A percentile compares a stretch with the other conserved stretches of the same genome.
Conservation (phyloP, 1,139 yeast species). For the Hemisphaericaspora lyxosophila region DNA sequence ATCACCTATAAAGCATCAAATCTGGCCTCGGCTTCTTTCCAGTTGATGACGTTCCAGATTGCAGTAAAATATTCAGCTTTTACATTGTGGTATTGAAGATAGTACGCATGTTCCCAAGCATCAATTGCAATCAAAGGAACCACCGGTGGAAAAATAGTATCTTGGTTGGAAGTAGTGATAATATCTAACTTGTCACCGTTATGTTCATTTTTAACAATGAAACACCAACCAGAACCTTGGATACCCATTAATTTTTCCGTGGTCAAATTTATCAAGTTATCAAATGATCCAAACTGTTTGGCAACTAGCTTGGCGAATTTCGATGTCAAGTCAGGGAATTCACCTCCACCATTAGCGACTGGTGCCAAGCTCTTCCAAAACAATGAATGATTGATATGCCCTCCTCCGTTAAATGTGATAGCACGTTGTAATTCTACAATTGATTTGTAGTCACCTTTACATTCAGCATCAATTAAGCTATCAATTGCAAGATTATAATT, state of each 20-base stretch:
- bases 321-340: slow-evolving; percentile 61
- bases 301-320: slow-evolving; percentile 62
- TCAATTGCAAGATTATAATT: slow-evolving; percentile 84
- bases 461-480: slow-evolving; percentile 70
- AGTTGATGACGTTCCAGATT: slow-evolving; percentile 94
- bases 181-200: slow-evolving; percentile 77
- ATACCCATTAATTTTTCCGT: slow-evolving; percentile 84
- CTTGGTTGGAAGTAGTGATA: slow-evolving; percentile 87
- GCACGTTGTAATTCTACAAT: slow-evolving; percentile 73
- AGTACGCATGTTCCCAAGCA: slow-evolving; percentile 99
- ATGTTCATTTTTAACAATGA: slow-evolving; percentile 83
- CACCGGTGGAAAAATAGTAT: slow-evolving; percentile 64
- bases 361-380: slow-evolving; percentile 96
- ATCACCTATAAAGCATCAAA: slow-evolving; percentile 17
- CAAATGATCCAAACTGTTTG: slow-evolving; percentile 74
- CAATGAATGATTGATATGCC: slow-evolving; percentile 80
- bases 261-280: slow-evolving; percentile 64
- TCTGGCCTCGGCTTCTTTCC: slow-evolving; percentile 89
- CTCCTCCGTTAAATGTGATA: slow-evolving; percentile 95
- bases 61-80: slow-evolving; percentile 95
- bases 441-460: slow-evolving; percentile 63
- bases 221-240: slow-evolving; percentile 99
- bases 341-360: slow-evolving; percentile 78
- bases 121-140: slow-evolving; percentile 90
- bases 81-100: slow-evolving; percentile 92